Conservation (phyloP, 2,329 filamentous ascomycete species). For the Dactylellina parvicollis region DNA sequence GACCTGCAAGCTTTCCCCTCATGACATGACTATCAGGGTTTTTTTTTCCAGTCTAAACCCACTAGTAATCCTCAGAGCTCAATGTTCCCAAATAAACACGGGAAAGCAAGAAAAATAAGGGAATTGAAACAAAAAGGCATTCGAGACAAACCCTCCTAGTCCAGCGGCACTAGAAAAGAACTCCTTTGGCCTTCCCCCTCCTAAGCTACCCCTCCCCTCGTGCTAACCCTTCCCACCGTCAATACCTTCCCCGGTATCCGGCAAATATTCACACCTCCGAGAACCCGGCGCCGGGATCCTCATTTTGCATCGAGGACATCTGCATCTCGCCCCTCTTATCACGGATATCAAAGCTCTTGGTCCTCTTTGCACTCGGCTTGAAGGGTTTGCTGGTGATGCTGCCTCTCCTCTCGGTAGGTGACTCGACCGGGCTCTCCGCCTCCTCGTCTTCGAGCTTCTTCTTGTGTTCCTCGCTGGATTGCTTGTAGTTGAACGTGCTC, state of each 20-base stretch:
- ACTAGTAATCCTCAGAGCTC: neutral
- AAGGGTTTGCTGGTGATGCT: slow-evolving; percentile 47
- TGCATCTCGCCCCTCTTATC: slow-evolving; percentile 48
- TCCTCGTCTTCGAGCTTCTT: slow-evolving; percentile 24
- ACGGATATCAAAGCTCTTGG: slow-evolving; percentile 46
- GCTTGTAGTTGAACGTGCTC: slow-evolving; percentile 39
- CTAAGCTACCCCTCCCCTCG: neutral
- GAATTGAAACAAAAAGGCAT: neutral
- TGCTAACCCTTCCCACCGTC: neutral
- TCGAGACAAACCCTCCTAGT: neutral
- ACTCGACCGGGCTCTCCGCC: neutral
- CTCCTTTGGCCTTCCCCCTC: no score
- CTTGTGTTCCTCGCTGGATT: slow-evolving; percentile 37
- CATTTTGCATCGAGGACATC: slow-evolving; percentile 16
- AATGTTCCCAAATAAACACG: neutral
- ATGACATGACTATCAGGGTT: slow-evolving; percentile 21
- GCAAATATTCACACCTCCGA: slow-evolving; percentile 24
- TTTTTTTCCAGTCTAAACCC: neutral
- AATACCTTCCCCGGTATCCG: slow-evolving; percentile 10
- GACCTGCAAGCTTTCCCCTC: slow-evolving; percentile 1
- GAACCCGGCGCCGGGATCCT: slow-evolving; percentile 9
- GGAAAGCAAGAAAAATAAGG: neutral
- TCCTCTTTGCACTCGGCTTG: slow-evolving; percentile 36
- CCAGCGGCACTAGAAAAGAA: neutral
- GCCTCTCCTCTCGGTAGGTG: slow-evolving; percentile 11